Evolutionary conservation across 2,329 filamentous ascomycete species (phyloP), one percentile per base, ranked within the genome.

Genomic region (Cladosporium sp.): DNA sequence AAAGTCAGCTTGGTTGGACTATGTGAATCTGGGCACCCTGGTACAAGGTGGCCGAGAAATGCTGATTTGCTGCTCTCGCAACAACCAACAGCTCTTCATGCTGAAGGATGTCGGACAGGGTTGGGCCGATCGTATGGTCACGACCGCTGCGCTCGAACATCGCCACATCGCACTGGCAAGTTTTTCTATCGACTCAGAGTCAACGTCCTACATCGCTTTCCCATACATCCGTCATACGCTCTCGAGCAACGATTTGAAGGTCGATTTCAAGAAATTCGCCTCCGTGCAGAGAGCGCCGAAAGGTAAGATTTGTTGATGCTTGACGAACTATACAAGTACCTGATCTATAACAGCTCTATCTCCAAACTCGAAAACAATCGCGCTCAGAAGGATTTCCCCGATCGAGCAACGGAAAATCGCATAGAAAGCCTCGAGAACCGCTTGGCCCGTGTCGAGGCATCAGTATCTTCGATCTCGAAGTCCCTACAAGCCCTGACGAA

Each of bases 41-140:
- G 40, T 43, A n/a, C 22, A 43, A 43, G 40, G 40, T 20, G 22
- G 27, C 7, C 40, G 40, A 43, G 40, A 43, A 15, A 11, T 43
- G 22, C 15, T 43, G 15, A 15, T 43, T n/a, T 43, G 22, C 18
- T 29, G 27, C 22, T 43, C 40, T 43, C 22, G 7, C 12, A 17
- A 27, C 40, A 15, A 30, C 18, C 22, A 43, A 29, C 22, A n/a
- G 5, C 40, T 43, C 5, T 30, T 43, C 22, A 43, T 43, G 22
- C 27, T 43, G 13, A 43, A 43, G 17, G 18, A 30, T 43, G 27
- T 43, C n/a, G 22, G n/a, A n/a, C n/a, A n/a, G 20, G 12, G 18
- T 17, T 11, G 22, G n/a, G 8, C 11, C 15, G 7, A 43, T 17
- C 22, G 22, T 27, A 27, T 43, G 22, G 40, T 29, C 20, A 27